Percentiles rank a stretch among this genome's conserved stretches.
Evolutionary conservation across 768 basidiomycete species (phyloP).

Genomic region (Tylopilus rubrobrunneus): DNA sequence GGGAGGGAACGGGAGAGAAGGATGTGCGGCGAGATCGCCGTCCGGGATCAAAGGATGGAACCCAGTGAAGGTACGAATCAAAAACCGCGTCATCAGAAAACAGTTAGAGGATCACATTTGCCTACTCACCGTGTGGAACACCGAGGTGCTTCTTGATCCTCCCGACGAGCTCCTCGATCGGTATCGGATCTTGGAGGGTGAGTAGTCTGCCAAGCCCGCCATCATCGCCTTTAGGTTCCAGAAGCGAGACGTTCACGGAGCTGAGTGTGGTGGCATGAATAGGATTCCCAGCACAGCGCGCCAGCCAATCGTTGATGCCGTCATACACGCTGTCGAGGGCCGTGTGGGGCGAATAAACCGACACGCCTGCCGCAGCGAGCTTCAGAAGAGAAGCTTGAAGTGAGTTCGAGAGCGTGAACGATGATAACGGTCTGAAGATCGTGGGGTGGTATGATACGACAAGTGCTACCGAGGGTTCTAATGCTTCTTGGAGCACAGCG

Average conservation of each 20-base stretch:
- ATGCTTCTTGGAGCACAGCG: conserved; percentile 65
- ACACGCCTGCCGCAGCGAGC: conserved; percentile 80
- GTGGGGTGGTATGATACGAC: conserved; percentile 86
- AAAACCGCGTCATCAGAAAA: conserved; percentile 11
- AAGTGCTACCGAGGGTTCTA: conserved; percentile 54
- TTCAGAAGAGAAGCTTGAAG: conserved; percentile 77
- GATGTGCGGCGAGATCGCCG: conserved; percentile 14
- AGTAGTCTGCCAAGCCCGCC: conserved; percentile 72
- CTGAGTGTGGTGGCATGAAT: conserved; percentile 28
- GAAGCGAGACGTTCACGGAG: conserved; percentile 29
- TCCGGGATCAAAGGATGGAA: conserved; percentile 9
- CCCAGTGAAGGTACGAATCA: not conserved
- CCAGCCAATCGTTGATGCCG: conserved; percentile 92
- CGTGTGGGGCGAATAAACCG: conserved; percentile 85
- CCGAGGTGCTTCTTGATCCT: conserved; percentile 69
- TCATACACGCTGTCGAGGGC: conserved; percentile 79
- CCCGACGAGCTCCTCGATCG: conserved; percentile 55
- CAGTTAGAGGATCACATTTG: conserved; percentile 9
- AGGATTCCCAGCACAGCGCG: conserved; percentile 43
- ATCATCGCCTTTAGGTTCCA: conserved; percentile 41
- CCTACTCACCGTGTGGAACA: conserved; percentile 50
- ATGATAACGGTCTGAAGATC: conserved; percentile 71
- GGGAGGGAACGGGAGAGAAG: conserved; percentile 19
- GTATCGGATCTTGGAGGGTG: conserved; percentile 51
- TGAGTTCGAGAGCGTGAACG: conserved; percentile 73